phyloP scores from a whole-genome alignment of 2,329 filamentous ascomycete genomes.

The Exophiala bonariae region DNA sequence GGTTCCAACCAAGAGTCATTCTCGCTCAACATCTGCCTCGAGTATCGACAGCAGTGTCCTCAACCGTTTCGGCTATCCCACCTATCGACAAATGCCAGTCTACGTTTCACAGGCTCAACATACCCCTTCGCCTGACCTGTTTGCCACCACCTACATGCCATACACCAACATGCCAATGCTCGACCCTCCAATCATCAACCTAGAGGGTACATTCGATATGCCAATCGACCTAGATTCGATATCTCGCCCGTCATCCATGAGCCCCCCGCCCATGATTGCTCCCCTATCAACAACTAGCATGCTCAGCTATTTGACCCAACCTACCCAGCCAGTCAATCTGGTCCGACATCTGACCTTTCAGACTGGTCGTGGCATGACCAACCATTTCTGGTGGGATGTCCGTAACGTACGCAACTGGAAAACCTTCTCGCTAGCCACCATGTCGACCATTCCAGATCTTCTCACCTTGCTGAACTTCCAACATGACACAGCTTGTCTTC shows the following conservation, averaged over 20 bases:
- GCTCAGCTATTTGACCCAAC: conserved; percentile 71
- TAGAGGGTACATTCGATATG: conserved; percentile 32
- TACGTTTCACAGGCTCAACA: conserved; percentile 50
- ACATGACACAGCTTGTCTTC: conserved; percentile 62
- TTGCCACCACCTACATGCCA: conserved; percentile 26
- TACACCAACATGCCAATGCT: conserved; percentile 30
- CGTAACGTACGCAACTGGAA: conserved; percentile 83
- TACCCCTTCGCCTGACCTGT: conserved; percentile 34
- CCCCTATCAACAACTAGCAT: conserved; percentile 62
- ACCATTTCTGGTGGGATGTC: conserved; percentile 95
- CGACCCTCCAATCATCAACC: conserved; percentile 39
- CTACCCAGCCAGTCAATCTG: conserved; percentile 79
- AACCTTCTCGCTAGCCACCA: conserved; percentile 70
- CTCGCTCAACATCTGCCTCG: conserved; percentile 65
- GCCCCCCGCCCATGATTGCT: conserved; percentile 38
- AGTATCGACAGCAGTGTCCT: conserved; percentile 67
- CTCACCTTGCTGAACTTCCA: conserved; percentile 70
- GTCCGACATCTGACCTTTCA: conserved; percentile 75
- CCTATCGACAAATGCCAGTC: conserved; percentile 72
- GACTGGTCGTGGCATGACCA: conserved; percentile 65
- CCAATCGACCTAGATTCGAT: conserved; percentile 26
- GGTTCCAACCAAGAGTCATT: conserved; percentile 42
- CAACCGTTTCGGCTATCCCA: conserved; percentile 76
- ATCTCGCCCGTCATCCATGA: conserved; percentile 44
- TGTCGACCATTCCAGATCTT: conserved; percentile 72